These are phyloP conservation scores for Bipolaris victoriae DNA, from an alignment of 2,329 filamentous ascomycete species.

Conservation along the genomic window DNA sequence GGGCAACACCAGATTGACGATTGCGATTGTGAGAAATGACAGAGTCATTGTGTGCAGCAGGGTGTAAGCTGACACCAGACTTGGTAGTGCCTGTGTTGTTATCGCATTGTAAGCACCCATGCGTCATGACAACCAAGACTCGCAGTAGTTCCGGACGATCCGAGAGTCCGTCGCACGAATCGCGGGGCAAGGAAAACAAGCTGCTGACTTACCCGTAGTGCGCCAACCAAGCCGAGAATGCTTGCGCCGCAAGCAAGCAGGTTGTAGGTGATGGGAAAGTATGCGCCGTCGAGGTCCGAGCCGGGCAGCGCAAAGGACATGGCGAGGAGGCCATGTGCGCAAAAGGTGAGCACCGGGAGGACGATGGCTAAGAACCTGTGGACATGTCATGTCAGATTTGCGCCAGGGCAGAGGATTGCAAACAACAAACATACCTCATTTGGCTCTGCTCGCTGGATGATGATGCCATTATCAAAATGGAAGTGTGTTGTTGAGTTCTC, in stretches of 20 bases:
- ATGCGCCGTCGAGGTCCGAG: constrained; percentile 38
- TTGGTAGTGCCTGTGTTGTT: constrained; percentile 27
- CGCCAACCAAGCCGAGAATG: constrained; percentile 52
- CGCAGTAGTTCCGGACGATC: not conserved
- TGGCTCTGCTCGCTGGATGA: constrained; percentile 12
- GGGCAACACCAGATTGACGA: constrained; percentile 35
- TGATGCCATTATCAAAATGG: constrained; percentile 2
- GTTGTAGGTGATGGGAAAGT: constrained; percentile 48
- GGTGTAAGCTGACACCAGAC: constrained; percentile 36
- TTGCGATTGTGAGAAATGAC: constrained; percentile 34
- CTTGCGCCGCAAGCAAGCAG: constrained; percentile 50
- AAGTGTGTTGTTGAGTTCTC: not conserved
- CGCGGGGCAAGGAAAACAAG: constrained; percentile 1
- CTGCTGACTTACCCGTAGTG: constrained; percentile 48
- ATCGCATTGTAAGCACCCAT: constrained; percentile 19
- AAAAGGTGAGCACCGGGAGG: constrained; percentile 36
- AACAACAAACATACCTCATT: constrained; percentile 12
- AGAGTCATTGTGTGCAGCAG: constrained; percentile 35
- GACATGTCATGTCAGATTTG: constrained; percentile 5
- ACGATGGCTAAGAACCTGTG: constrained; percentile 37
- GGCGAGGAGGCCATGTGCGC: constrained; percentile 34
- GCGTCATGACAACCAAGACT: not conserved
- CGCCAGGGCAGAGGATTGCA: not conserved
- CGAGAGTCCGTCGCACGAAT: not conserved
- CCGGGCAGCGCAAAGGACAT: constrained; percentile 31